Evolutionary conservation across 1,284 basidiomycete genomes (phyloP), one percentile per base, ranked within the genome.

Genomic region (Volvariella volvacea): DNA sequence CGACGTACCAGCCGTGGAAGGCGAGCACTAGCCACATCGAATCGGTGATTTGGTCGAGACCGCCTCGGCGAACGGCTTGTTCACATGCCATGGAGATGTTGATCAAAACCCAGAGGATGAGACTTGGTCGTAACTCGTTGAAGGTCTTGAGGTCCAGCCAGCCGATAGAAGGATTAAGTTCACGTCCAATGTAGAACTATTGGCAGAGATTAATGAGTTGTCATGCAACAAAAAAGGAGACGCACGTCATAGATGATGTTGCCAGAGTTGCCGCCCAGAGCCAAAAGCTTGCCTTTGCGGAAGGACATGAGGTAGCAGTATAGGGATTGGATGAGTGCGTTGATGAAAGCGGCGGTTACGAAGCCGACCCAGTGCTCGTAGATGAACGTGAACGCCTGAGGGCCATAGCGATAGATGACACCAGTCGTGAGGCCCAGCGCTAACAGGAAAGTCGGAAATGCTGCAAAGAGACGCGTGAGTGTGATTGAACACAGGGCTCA

Each of bases 131-230:
- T 30, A 95, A 79, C 58, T 97, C 93, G 58, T 92, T 98, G 79
- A 99, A 99, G 0, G 87, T 88, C 65, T 99, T 99, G 76, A 99
- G 77, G 61, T 99, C 96, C 49, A 98, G 88, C 10, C 76, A 80
- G 33, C 88, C 88, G 47, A 92, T 80, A 2, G 82, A 81, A 0
- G 96, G 95, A 67, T 99, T 99, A 43, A 99, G 73, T 58, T 94
- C 90, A 44, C 96, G 88, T 21, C 96, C 96, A 53, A 99, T 94
- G 71, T 83, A 99, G 73, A 92, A 99, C 92, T 96, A 56, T 33
- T 22, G 17, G 31, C 41, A 16, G 46, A 28, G 25, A 6, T 28
- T 6, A 28, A 28, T 28, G 12, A 6, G 25, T 28, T 6, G 12
- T 28, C 32, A 41, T 32, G 41, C 42, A 51, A 12, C 19, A 45